These are phyloP conservation scores for Chrysanthemum seticuspe DNA, from an alignment of 129 eudicot species.

Conservation along the genomic window DNA sequence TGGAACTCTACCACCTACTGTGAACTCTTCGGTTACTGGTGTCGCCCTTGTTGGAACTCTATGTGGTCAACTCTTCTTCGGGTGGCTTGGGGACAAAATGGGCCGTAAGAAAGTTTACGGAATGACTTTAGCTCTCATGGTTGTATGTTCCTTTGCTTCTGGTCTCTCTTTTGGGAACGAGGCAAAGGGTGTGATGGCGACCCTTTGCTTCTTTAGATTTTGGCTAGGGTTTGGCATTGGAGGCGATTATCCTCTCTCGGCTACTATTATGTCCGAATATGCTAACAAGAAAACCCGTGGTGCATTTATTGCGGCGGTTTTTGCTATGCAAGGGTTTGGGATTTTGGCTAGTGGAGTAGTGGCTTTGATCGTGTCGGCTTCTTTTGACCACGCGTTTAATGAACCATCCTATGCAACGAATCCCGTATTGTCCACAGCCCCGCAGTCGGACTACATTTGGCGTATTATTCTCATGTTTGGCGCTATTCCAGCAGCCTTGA, in stretches of 20 bases:
- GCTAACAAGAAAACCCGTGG: constrained; percentile 42
- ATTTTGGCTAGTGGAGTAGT: constrained; percentile 34
- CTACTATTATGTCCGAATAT: constrained; percentile 52
- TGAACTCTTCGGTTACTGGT: constrained; percentile 24
- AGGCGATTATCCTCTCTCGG: constrained; percentile 51
- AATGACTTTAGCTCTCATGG: constrained; percentile 40
- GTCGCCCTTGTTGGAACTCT: too few relatives aligned
- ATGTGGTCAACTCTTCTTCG: constrained; percentile 35
- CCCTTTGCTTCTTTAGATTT: constrained; percentile 51
- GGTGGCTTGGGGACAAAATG: constrained; percentile 40
- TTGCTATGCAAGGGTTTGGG: constrained; percentile 58
- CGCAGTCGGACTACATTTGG: constrained; percentile 46
- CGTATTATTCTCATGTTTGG: constrained; percentile 51
- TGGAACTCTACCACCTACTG: constrained; percentile 40
- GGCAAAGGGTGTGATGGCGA: constrained; percentile 25
- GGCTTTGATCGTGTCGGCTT: constrained; percentile 26
- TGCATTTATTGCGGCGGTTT: constrained; percentile 49
- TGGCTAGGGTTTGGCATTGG: constrained; percentile 52
- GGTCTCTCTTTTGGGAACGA: constrained; percentile 40
- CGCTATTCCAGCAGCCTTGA: constrained; percentile 45
- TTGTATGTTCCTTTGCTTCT: constrained; percentile 40
- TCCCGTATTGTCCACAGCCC: background rate
- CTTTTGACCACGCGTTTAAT: background rate
- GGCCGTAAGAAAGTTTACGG: constrained; percentile 51
- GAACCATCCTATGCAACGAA: background rate